Conservation (phyloP, 2,329 filamentous ascomycete species). For the Ophiostoma novo-ulmi region DNA sequence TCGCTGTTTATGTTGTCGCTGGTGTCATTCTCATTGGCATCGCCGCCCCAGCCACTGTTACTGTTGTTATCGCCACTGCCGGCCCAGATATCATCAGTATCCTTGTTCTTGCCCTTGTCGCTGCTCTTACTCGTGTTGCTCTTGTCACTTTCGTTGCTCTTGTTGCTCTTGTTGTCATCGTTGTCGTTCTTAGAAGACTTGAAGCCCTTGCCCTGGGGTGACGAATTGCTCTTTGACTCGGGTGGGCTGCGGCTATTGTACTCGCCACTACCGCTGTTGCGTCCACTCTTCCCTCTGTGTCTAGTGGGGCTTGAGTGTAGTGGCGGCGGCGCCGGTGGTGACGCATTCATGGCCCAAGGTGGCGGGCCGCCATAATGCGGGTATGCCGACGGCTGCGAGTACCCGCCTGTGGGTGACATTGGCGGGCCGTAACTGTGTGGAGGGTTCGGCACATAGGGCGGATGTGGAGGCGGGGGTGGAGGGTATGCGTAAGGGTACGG, state of each 20-base stretch:
- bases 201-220: not conserved
- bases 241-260: not conserved
- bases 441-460: not conserved
- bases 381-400: not conserved
- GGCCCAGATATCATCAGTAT: not conserved
- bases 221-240: not conserved
- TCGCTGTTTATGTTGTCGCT: not conserved
- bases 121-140: not conserved
- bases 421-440: not conserved
- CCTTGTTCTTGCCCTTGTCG: not conserved
- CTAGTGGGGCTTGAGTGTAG: not conserved
- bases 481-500: slow-evolving; percentile 10
- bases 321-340: not conserved
- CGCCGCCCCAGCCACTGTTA: too few species aligned
- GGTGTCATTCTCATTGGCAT: not conserved
- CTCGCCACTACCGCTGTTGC: not conserved
- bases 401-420: not conserved
- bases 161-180: not conserved
- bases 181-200: not conserved
- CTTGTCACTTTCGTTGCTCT: not conserved
- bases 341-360: not conserved
- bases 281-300: not conserved
- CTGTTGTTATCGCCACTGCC: too few species aligned
- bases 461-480: not conserved
- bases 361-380: not conserved